Evolutionary conservation across 441 rosid species (phyloP).

Genomic region (Croton setiger): DNA sequence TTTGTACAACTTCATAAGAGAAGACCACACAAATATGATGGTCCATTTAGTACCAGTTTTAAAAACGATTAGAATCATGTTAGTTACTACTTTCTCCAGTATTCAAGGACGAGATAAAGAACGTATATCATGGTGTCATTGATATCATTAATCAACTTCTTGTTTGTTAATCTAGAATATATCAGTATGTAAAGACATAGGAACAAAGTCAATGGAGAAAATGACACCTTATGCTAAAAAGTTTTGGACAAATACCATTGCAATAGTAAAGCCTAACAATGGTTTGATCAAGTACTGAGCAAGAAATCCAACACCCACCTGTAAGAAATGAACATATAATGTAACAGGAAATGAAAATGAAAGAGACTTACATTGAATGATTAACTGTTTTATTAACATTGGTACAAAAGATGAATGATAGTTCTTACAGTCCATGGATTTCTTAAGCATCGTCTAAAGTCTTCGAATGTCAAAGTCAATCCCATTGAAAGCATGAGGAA

Average conservation of each 20-base stretch:
- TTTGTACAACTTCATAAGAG: too few relatives aligned
- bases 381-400: conserved; percentile 1
- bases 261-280: conserved; percentile 66
- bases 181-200: background rate
- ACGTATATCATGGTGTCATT: background rate
- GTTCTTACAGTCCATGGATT: conserved; percentile 90
- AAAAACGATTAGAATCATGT: background rate
- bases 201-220: conserved; percentile 14
- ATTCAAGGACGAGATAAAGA: background rate
- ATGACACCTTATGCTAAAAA: conserved; percentile 12
- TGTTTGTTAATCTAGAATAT: background rate
- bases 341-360: conserved; percentile 8
- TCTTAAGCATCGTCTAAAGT: conserved; percentile 79
- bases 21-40: too few relatives aligned
- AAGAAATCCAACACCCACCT: conserved; percentile 95
- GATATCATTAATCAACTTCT: conserved; percentile 3
- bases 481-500: conserved; percentile 99
- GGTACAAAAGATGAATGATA: conserved; percentile 13
- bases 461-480: conserved; percentile 82
- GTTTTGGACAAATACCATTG: conserved; percentile 49
- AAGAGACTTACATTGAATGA: background rate
- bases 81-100: background rate
- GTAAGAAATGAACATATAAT: conserved; percentile 31
- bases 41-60: background rate
- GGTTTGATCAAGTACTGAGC: conserved; percentile 91